Evolutionary conservation across 352 stramenopile genomes (phyloP).

Genomic region (Saprolegnia parasitica): DNA sequence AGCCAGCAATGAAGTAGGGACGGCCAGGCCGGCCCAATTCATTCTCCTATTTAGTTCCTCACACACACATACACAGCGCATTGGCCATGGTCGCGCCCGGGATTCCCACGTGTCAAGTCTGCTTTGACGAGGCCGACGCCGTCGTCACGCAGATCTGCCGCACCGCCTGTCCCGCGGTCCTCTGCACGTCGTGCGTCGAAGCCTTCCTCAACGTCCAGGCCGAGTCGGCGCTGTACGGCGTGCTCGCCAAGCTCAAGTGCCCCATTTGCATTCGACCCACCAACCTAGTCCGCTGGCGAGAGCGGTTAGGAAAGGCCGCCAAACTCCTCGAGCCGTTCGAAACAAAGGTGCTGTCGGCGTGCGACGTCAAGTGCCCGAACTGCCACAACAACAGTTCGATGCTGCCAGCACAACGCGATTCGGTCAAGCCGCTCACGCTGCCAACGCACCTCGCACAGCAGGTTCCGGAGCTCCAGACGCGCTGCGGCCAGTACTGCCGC

Average conservation of each 20-base stretch:
- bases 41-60: too few species aligned
- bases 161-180: not conserved
- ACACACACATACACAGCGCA: too few species aligned
- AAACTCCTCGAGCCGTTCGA: not conserved
- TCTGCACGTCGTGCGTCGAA: not conserved
- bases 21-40: too few species aligned
- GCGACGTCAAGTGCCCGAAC: conserved; percentile 6
- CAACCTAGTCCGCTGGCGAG: not conserved
- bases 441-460: not conserved
- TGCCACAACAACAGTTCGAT: not conserved
- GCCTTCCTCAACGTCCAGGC: conserved; percentile 4
- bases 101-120: not conserved
- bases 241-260: conserved; percentile 17
- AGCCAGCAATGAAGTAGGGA: too few species aligned
- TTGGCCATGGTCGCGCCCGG: not conserved
- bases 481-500: not conserved
- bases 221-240: not conserved
- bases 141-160: conserved; percentile 4
- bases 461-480: not conserved
- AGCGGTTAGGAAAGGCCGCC: not conserved
- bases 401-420: not conserved
- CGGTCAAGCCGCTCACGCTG: not conserved
- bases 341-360: not conserved
- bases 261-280: conserved; percentile 20
- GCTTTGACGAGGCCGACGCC: not conserved